These are phyloP conservation scores for Podaxis pistillaris DNA, from an alignment of 768 basidiomycete species.

Conservation along the genomic window DNA sequence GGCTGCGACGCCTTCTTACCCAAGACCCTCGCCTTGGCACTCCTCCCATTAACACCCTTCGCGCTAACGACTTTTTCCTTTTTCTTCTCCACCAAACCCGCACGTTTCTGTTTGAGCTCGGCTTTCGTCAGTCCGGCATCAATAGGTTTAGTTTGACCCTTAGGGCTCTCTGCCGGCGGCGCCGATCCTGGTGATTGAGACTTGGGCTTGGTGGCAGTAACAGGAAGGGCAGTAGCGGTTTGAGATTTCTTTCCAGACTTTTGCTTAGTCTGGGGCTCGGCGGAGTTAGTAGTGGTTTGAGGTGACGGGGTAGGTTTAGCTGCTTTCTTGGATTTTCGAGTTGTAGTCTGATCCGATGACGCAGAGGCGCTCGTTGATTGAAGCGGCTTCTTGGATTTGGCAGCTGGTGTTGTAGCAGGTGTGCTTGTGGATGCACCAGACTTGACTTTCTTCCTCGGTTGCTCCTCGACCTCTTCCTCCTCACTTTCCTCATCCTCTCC, in stretches of 20 bases:
- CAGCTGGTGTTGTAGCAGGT: conserved; percentile 13
- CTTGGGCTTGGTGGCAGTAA: background rate
- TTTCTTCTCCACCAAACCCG: conserved; percentile 52
- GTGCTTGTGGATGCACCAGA: conserved; percentile 34
- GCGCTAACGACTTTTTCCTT: conserved; percentile 41
- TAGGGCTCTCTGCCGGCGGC: conserved; percentile 18
- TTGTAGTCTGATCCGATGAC: background rate
- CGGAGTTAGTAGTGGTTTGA: background rate
- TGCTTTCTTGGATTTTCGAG: conserved; percentile 22
- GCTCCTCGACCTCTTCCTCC: conserved; percentile 30
- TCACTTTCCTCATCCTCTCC: conserved; percentile 17
- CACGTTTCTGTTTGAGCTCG: conserved; percentile 55
- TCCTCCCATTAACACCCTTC: conserved; percentile 34
- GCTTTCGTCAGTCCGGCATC: conserved; percentile 31
- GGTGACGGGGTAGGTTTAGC: conserved; percentile 15
- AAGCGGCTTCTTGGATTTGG: conserved; percentile 22
- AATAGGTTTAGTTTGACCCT: background rate
- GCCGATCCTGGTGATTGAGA: conserved; percentile 8
- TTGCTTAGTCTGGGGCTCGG: background rate
- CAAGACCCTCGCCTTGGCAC: conserved; percentile 52
- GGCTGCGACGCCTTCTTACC: conserved; percentile 49
- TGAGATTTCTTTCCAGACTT: background rate
- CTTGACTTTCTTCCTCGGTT: conserved; percentile 43
- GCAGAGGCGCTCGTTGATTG: conserved; percentile 2
- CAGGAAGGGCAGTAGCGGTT: background rate